phyloP scores from a whole-genome alignment of 169 alveolate genomes.

The Plasmodium sp. region DNA sequence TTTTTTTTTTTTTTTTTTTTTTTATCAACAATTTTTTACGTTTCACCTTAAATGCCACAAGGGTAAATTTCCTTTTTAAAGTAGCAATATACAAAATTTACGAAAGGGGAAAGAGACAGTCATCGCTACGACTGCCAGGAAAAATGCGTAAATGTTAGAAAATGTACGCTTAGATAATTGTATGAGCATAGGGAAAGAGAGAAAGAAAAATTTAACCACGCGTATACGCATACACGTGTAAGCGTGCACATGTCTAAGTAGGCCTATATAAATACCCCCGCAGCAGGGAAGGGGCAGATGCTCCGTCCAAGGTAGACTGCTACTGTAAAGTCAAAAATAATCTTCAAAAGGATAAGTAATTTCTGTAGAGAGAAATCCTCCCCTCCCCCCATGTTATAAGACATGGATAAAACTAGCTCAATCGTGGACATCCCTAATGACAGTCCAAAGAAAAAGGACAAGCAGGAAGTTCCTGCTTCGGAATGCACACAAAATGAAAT shows the following conservation, averaged over 20 bases:
- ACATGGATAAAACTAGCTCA: conserved; percentile 18
- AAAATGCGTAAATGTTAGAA: background rate
- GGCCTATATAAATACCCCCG: background rate
- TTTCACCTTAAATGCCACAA: background rate
- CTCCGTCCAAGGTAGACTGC: background rate
- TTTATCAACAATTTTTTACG: background rate
- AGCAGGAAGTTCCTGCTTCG: conserved; percentile 2
- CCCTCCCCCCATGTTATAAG: background rate
- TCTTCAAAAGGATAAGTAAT: background rate
- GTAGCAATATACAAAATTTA: background rate
- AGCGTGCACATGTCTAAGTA: background rate
- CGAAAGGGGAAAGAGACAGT: background rate
- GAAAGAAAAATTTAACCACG: background rate
- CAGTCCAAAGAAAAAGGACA: conserved; percentile 19
- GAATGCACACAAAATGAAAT: conserved; percentile 51
- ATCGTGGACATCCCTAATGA: background rate
- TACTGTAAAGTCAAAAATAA: background rate
- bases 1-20: background rate
- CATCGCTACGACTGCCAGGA: background rate
- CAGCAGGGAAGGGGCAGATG: background rate
- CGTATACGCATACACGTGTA: background rate
- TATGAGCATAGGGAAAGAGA: background rate
- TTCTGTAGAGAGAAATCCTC: background rate
- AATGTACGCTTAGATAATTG: background rate
- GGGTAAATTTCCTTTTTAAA: background rate